Base-by-base conservation (phyloP, 2,329 filamentous ascomycete species). In the Paraphaeosphaeria sporulosa region DNA sequence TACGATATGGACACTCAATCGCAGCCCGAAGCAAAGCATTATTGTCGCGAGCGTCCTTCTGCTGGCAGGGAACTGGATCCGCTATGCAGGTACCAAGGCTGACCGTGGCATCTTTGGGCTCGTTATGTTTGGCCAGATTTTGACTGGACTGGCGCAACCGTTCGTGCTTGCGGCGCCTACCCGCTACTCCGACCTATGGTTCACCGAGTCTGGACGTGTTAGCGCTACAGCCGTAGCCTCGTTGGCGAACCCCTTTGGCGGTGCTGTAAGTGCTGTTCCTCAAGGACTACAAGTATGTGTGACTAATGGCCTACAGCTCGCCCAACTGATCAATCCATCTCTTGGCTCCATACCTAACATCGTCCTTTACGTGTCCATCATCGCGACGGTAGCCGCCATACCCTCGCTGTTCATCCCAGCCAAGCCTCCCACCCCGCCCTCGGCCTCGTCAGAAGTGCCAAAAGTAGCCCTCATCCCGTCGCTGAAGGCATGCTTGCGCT, bases 101-200 rank as follows among this genome's bases (percentile, higher is more conserved):
- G 79, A 77, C 68, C 80, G 86, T 25, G 91, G 90, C 52, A 84
- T 83, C 66, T 96, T 91, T 72, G 89, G 89, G 44, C 84, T 91
- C 47, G 89, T 93, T 63, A 92, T 98, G 90, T 89, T 96, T 68
- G 94, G 94, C 4, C 94, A 98, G 80, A 90, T 98, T 74, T 77
- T 99, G 61, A 93, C 91, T 55, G 95, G 94, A 0, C 84, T 97
- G 42, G 89, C 93, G 0, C 95, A 99, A 75, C 94, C 95, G 0
- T 98, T 98, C 76, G 92, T 96, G 13, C 86, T 98, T 10, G 89
- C 90, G 7, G 93, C 94, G 0, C 94, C 95, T 0, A 94, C 95
- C 0, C 85, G 92, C 63, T 99, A 96, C 79, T 95, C 92, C 57
- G 94, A 97, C 75, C 82, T 97, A 61, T 98, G 95, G 95, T 98